Base-by-base conservation (phyloP, 768 basidiomycete genomes). In the Botryobasidium botryosum region DNA sequence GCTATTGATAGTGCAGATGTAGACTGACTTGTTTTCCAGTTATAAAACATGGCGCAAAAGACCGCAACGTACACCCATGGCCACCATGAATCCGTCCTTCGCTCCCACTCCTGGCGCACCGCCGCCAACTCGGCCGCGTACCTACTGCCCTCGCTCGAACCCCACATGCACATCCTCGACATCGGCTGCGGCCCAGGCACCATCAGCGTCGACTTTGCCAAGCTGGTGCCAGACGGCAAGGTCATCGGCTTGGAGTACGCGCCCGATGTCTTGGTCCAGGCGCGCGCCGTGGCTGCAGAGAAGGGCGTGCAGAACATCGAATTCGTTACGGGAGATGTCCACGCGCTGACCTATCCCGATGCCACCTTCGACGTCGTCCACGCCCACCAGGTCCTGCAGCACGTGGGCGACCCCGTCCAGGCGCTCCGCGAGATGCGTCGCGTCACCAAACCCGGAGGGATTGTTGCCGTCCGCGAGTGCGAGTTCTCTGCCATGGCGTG, bases 141-240 rank as follows among this genome's bases (percentile, higher is more conserved):
- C n/a, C n/a, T n/a, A n/a, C n/a, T n/a, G n/a, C n/a, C n/a, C n/a
- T 33, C 10, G 32, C 52, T 70, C 25, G 55, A 59, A 21, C 63
- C 65, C 1, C 43, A 53, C 37, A 61, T 66, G 61, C 48, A 55
- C 28, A 61, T 73, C 45, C 66, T 73, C 35, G 71, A 73, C 52
- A 52, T 71, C 28, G 70, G 70, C 7, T 72, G 67, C 49, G 70
- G 72, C 0, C 70, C 71, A 0, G 72, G 70, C 0, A 68, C 66
- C 12, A 72, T 72, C 55, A 69, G 69, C 1, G 48, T 53, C 25
- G 64, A 64, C 43, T 55, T 74, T 18, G 70, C 70, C 2, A 46
- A 46, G 1, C 57, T 59, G 46, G 64, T 67, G 15, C n/a, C n/a
- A n/a, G n/a, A n/a, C n/a, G n/a, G n/a, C n/a, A n/a, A n/a, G n/a